Conservation (phyloP, 306 rosid genomes). For the Argentina anserina region DNA sequence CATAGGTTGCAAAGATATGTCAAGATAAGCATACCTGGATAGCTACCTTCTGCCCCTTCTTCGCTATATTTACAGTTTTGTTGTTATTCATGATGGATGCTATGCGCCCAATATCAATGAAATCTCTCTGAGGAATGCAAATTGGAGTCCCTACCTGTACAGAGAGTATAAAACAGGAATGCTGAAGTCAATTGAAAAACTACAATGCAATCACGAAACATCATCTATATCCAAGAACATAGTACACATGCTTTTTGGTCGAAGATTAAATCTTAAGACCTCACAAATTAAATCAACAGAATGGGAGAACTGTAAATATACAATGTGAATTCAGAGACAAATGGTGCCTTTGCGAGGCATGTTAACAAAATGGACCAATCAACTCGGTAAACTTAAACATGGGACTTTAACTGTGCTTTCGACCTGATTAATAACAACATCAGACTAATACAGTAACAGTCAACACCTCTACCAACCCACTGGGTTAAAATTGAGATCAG, state of each 20-base stretch:
- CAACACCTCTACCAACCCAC: not conserved
- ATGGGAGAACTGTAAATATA: not conserved
- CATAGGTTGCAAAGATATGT: not conserved
- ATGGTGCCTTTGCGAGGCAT: not conserved
- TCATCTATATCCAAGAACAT: not conserved
- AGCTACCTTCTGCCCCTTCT: constrained; percentile 84
- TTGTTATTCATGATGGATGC: constrained; percentile 88
- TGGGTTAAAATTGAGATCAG: not conserved
- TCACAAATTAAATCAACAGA: not conserved
- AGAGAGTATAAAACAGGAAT: constrained; percentile 13
- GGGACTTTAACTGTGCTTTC: not conserved
- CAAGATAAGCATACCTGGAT: constrained; percentile 62
- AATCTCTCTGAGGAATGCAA: constrained; percentile 82
- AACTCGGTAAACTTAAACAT: too few relatives aligned
- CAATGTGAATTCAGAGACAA: not conserved
- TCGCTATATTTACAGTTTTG: constrained; percentile 83
- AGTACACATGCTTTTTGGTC: not conserved
- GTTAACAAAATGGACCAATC: not conserved
- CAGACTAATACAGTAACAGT: not conserved
- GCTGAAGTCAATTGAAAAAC: not conserved
- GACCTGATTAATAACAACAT: not conserved
- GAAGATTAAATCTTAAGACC: not conserved
- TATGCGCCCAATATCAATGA: constrained; percentile 78
- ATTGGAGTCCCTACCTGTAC: constrained; percentile 89
- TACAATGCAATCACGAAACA: not conserved